Percentiles rank a stretch among this genome's conserved stretches.
Evolutionary conservation across 495 filamentous ascomycete species (phyloP).

Genomic region (Elaphomyces granulatus): DNA sequence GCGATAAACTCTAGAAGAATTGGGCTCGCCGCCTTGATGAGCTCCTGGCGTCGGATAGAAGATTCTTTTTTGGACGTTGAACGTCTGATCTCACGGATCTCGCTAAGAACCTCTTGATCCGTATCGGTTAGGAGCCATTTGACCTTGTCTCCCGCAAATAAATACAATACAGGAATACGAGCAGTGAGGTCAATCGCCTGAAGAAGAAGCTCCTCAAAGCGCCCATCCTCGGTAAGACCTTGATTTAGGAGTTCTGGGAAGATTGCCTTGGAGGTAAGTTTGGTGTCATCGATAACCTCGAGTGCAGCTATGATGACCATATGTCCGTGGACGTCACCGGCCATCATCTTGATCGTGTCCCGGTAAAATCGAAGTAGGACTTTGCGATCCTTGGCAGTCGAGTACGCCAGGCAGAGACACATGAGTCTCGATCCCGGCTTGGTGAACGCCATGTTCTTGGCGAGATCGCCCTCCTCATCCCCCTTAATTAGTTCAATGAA

Average conservation of each 20-base stretch:
- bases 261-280: slow-evolving; percentile 69
- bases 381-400: slow-evolving; percentile 85
- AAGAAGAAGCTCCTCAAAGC: slow-evolving; percentile 44
- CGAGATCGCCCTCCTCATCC: slow-evolving; percentile 74
- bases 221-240: slow-evolving; percentile 38
- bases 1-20: slow-evolving; percentile 58
- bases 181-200: slow-evolving; percentile 55
- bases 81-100: slow-evolving; percentile 60
- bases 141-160: slow-evolving; percentile 56
- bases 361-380: slow-evolving; percentile 74
- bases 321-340: slow-evolving; percentile 63
- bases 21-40: slow-evolving; percentile 41
- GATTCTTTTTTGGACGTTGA: slow-evolving; percentile 86
- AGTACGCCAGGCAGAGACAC: slow-evolving; percentile 64
- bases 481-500: slow-evolving; percentile 83
- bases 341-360: slow-evolving; percentile 69
- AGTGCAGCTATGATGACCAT: slow-evolving; percentile 68
- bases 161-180: slow-evolving; percentile 68
- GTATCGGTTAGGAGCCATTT: slow-evolving; percentile 50
- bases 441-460: slow-evolving; percentile 93
- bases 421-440: slow-evolving; percentile 72
- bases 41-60: slow-evolving; percentile 55
- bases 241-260: slow-evolving; percentile 69
- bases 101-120: slow-evolving; percentile 51
- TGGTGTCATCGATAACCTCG: slow-evolving; percentile 88